Percentiles rank a stretch among this genome's conserved stretches.
Conservation (phyloP, 176 grass and related monocot species). For the Eleusine coracana region DNA sequence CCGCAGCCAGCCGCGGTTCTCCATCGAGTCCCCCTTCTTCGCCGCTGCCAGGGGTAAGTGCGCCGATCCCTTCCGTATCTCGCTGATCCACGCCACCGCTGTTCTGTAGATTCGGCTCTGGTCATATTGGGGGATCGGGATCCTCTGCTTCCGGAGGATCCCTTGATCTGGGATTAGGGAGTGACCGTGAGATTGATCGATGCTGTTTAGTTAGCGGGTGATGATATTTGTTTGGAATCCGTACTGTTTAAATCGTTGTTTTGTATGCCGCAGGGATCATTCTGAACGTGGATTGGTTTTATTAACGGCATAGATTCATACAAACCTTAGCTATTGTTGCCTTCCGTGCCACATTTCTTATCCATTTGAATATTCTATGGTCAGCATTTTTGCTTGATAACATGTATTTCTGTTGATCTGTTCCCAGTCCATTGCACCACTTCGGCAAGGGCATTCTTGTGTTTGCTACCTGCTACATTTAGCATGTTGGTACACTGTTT, state of each 20-base stretch:
- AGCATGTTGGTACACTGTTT: neutral
- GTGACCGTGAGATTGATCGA: neutral
- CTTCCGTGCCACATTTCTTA: neutral
- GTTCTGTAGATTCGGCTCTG: conserved; percentile 24
- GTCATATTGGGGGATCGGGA: neutral
- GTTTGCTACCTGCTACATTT: neutral
- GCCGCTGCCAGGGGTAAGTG: conserved; percentile 39
- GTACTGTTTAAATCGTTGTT: neutral
- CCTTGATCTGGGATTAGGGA: neutral
- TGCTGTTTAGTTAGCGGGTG: neutral
- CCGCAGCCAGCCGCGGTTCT: conserved; percentile 35
- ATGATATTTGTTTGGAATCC: neutral
- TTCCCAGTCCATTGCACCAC: neutral
- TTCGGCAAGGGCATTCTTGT: neutral
- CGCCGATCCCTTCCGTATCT: neutral
- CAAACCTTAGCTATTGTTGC: neutral
- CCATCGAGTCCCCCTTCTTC: conserved; percentile 47
- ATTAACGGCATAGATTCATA: neutral
- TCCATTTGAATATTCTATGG: neutral
- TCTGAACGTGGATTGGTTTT: conserved; percentile 12
- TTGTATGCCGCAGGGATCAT: conserved; percentile 1
- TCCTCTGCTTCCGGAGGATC: neutral
- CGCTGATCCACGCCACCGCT: neutral
- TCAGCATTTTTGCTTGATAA: neutral
- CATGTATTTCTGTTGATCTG: neutral